phyloP scores from a whole-genome alignment of 495 filamentous ascomycete genomes.

The Pyrenula aspistea region DNA sequence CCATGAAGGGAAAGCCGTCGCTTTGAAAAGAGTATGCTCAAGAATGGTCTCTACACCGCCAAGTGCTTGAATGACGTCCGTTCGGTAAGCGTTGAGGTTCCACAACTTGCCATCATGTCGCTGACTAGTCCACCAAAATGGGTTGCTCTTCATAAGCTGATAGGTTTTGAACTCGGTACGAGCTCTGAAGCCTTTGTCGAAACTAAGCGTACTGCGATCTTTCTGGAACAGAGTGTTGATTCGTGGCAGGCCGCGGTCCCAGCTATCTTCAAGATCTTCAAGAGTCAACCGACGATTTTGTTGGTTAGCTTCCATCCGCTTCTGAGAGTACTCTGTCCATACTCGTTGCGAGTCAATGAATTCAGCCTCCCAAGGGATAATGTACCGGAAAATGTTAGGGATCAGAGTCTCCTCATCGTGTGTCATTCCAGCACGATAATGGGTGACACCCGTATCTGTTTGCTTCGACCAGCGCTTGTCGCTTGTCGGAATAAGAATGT shows the following conservation, averaged over 20 bases:
- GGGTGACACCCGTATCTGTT: slow-evolving; percentile 93
- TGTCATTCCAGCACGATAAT: slow-evolving; percentile 97
- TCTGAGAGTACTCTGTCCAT: slow-evolving; percentile 99
- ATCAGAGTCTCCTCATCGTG: slow-evolving; percentile 97
- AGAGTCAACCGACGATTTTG: slow-evolving; percentile 91
- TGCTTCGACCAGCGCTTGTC: slow-evolving; percentile 98
- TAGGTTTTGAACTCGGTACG: slow-evolving; percentile 97
- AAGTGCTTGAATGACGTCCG: slow-evolving; percentile 95
- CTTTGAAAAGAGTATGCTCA: slow-evolving; percentile 97
- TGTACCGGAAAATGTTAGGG: slow-evolving; percentile 98
- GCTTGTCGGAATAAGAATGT: slow-evolving; percentile 95
- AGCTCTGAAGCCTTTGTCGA: slow-evolving; percentile 97
- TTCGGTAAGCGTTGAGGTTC: slow-evolving; percentile 97
- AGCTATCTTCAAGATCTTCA: slow-evolving; percentile 96
- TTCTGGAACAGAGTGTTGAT: slow-evolving; percentile 99
- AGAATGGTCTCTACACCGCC: slow-evolving; percentile 99
- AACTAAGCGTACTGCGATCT: slow-evolving; percentile 91
- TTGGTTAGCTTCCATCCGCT: slow-evolving; percentile 92
- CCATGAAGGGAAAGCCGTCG: slow-evolving; percentile 97
- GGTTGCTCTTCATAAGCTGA: slow-evolving; percentile 98
- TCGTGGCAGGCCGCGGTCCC: slow-evolving; percentile 94
- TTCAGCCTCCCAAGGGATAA: slow-evolving; percentile 98
- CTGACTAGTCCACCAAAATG: slow-evolving; percentile 99
- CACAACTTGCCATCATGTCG: slow-evolving; percentile 96
- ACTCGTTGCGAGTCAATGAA: slow-evolving; percentile 98